Conservation (phyloP, 2,329 filamentous ascomycete genomes). For the Zymoseptoria passerinii region DNA sequence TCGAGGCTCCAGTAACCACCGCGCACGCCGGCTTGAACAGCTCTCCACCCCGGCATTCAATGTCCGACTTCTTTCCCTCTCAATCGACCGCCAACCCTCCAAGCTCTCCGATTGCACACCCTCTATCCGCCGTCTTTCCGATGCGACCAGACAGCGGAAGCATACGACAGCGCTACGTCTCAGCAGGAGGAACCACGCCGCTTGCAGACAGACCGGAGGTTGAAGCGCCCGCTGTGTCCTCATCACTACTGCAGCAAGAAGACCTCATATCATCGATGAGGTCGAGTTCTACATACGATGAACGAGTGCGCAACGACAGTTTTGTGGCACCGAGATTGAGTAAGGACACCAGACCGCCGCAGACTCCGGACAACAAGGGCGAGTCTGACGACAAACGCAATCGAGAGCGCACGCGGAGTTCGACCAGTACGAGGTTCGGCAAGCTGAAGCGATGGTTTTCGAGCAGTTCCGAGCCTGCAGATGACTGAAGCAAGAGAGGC, state of each 20-base stretch:
- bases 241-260: neutral
- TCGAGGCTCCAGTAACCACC: slow-evolving; percentile 3
- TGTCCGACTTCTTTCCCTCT: neutral
- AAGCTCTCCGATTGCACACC: neutral
- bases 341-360: neutral
- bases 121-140: neutral
- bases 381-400: neutral
- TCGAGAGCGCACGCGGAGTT: neutral
- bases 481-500: neutral
- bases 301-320: neutral
- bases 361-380: neutral
- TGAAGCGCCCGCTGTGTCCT: neutral
- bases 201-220: neutral
- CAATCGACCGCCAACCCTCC: neutral
- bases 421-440: neutral
- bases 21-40: slow-evolving; percentile 2
- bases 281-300: neutral
- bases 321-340: neutral
- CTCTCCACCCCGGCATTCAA: neutral
- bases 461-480: neutral
- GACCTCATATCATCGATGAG: neutral
- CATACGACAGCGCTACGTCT: neutral
- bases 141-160: neutral
- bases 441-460: neutral
- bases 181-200: neutral